Percentiles rank a stretch among this genome's conserved stretches.
Conservation (phyloP, 2,329 filamentous ascomycete species). For the Pseudogymnoascus sp. region DNA sequence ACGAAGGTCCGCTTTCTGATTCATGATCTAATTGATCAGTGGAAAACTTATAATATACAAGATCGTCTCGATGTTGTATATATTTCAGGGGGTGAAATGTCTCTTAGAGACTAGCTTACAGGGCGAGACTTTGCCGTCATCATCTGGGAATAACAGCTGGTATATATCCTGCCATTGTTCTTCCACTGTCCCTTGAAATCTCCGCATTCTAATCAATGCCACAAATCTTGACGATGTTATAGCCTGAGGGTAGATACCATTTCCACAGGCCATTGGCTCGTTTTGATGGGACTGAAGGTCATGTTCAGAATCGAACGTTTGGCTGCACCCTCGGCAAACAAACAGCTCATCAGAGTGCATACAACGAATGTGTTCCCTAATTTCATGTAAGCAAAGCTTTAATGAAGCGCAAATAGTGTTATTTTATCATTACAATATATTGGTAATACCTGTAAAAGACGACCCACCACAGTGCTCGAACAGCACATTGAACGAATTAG, state of each 20-base stretch:
- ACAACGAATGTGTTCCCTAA: slow-evolving; percentile 17
- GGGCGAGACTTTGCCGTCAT: slow-evolving; percentile 15
- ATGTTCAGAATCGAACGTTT: slow-evolving; percentile 14
- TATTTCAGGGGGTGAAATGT: not conserved
- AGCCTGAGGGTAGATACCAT: slow-evolving; percentile 1
- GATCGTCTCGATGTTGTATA: not conserved
- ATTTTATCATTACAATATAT: slow-evolving; percentile 17
- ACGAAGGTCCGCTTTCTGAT: no score
- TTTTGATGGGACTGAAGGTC: slow-evolving; percentile 17
- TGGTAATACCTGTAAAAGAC: slow-evolving; percentile 13
- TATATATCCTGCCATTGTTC: slow-evolving; percentile 20
- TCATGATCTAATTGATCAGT: not conserved
- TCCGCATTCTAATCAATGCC: slow-evolving; percentile 16
- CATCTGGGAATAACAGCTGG: slow-evolving; percentile 17
- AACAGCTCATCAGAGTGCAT: slow-evolving; percentile 12
- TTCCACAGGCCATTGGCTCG: slow-evolving; percentile 10
- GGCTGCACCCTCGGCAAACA: slow-evolving; percentile 18
- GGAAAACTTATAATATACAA: not conserved
- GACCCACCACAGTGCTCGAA: not conserved
- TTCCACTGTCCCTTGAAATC: not conserved
- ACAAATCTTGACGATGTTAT: slow-evolving; percentile 4
- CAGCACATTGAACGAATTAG: slow-evolving; percentile 12
- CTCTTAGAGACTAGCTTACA: slow-evolving; percentile 23
- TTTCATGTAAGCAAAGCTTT: not conserved
- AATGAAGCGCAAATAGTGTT: not conserved